These are phyloP conservation scores for Letharia columbiana DNA, from an alignment of 495 filamentous ascomycete genomes.

Conservation along the genomic window DNA sequence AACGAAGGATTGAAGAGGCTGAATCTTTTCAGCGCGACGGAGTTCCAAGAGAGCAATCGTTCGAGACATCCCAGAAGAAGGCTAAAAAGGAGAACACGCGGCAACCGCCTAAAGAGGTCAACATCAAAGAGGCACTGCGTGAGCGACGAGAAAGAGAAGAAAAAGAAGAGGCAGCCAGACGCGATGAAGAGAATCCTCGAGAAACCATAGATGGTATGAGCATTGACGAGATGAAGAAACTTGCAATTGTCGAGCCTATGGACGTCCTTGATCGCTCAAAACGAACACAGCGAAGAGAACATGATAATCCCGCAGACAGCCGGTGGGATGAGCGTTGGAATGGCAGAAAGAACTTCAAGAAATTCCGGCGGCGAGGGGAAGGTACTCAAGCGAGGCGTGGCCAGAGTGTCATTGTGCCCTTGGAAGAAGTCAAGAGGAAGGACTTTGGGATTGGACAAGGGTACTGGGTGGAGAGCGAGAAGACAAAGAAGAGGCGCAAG, in stretches of 20 bases:
- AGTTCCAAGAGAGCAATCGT: constrained; percentile 20
- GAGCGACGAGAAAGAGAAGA: constrained; percentile 63
- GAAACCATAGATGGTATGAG: constrained; percentile 50
- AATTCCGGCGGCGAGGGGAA: constrained; percentile 61
- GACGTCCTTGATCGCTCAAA: constrained; percentile 40
- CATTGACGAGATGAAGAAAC: constrained; percentile 59
- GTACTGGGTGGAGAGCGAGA: constrained; percentile 58
- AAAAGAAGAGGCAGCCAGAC: constrained; percentile 51
- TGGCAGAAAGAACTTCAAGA: constrained; percentile 94
- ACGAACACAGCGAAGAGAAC: constrained; percentile 23
- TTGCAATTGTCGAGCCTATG: constrained; percentile 77
- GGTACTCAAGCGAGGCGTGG: constrained; percentile 38
- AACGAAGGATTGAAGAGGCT: constrained; percentile 47
- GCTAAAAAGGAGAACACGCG: constrained; percentile 28
- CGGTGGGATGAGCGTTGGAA: constrained; percentile 93
- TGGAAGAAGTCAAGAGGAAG: constrained; percentile 72
- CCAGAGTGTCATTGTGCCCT: constrained; percentile 59
- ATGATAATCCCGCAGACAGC: constrained; percentile 39
- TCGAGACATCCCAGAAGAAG: constrained; percentile 25
- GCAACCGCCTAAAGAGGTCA: constrained; percentile 50
- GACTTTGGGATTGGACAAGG: constrained; percentile 79
- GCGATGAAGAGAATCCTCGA: constrained; percentile 50
- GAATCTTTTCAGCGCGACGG: constrained; percentile 31
- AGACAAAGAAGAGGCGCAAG: constrained; percentile 29
- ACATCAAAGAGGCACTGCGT: constrained; percentile 61